Evolutionary conservation across 805 yeast genomes (phyloP), one percentile per base, ranked within the genome.

Genomic region (Cephaloascus albidus): DNA sequence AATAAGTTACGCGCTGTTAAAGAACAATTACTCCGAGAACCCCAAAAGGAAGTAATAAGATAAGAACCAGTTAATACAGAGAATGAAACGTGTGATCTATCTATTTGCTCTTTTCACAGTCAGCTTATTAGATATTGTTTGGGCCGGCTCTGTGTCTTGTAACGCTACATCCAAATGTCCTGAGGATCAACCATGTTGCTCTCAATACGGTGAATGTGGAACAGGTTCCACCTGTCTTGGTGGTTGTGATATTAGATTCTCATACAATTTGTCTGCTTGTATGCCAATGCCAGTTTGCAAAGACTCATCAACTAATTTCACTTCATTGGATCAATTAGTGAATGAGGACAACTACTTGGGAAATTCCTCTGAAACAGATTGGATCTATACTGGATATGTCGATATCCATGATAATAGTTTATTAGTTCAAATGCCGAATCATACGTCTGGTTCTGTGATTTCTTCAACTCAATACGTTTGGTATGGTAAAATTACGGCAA

Each of bases 271-370:
- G 39, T 61, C 74, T 10, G 77, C 96, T 1, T 89, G 97, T 63
- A 75, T 86, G 78, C 88, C 97, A 4, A 74, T 76, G 75, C 96
- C 97, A 10, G 67, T 78, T 4, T 86, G 94, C 70, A 58, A 68
- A 51, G 54, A 72, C 44, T 53, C 67, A 30, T 42, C 54, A 2
- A 74, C 76, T 5, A 44, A 48, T 1, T 78, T 80, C 49, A 58
- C 55, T 41, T 49, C 56, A 36, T 47, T 54, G 8, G 56, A 55
- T 33, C 35, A 44, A 6, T 39, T 16, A 18, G 19, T 19, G 18
- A 36, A 33, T n/a, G 32, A 19, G 42, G 52, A 63, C 31, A 60
- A 63, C 10, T 82, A 74, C 58, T 65, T 84, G 41, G 97, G 97
- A 33, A 82, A 89, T 59, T 68, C 82, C 2, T 61, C 73, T 35